phyloP scores from a whole-genome alignment of 2,329 filamentous ascomycete species.

The Torrubiellomyces zombiae region DNA sequence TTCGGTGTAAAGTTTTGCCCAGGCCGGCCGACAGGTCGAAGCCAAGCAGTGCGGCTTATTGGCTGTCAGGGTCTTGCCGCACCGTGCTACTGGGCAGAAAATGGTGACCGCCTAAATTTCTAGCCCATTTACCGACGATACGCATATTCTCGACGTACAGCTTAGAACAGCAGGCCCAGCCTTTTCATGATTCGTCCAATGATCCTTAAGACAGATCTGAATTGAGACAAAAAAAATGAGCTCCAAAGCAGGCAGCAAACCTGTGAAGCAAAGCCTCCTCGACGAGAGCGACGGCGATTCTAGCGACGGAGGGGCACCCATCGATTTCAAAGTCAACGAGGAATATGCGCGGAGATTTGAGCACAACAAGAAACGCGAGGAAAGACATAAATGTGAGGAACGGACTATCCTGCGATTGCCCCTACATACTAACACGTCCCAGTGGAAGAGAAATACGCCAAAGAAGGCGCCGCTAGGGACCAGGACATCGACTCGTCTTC shows the following conservation, averaged over 20 bases:
- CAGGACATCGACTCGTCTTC: slow-evolving; percentile 45
- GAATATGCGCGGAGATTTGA: slow-evolving; percentile 84
- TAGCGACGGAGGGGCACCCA: slow-evolving; percentile 23
- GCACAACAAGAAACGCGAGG: slow-evolving; percentile 93
- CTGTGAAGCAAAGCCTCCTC: slow-evolving; percentile 31
- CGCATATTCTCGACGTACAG: too few relatives aligned
- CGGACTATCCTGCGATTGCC: slow-evolving; percentile 1
- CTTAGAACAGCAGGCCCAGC: background rate
- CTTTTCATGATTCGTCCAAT: background rate
- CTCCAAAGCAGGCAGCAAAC: too few relatives aligned
- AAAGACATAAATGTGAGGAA: slow-evolving; percentile 49
- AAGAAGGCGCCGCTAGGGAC: slow-evolving; percentile 23
- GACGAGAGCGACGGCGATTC: slow-evolving; percentile 39
- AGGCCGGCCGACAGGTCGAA: too few relatives aligned
- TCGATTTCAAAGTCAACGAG: slow-evolving; percentile 68
- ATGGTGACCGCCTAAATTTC: slow-evolving; percentile 18
- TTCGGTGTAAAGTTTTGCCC: too few relatives aligned
- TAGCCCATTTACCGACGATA: too few relatives aligned
- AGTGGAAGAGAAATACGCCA: slow-evolving; percentile 79
- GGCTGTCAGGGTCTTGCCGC: too few relatives aligned
- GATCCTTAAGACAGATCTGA: too few relatives aligned
- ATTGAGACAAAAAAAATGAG: too few relatives aligned
- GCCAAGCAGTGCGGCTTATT: too few relatives aligned
- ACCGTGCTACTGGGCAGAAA: too few relatives aligned
- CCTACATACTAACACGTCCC: slow-evolving; percentile 5